phyloP scores from a whole-genome alignment of 177 flowering plant species.

The Telopea speciosissima region DNA sequence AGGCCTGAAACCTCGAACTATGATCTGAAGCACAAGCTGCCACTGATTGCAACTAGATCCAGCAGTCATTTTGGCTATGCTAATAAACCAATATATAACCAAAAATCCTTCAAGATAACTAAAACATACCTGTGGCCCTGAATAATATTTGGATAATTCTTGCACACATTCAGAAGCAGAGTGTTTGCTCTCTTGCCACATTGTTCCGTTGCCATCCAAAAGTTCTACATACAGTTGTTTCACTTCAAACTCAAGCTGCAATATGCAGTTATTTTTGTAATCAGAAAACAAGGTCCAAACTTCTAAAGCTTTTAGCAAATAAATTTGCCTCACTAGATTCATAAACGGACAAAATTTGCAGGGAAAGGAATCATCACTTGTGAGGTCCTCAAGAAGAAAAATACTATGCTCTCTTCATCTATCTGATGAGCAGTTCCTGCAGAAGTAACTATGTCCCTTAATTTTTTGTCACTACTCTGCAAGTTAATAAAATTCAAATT shows the following conservation, averaged over 20 bases:
- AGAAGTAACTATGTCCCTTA: slow-evolving; percentile 20
- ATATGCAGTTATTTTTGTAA: not conserved
- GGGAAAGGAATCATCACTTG: slow-evolving; percentile 15
- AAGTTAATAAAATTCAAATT: slow-evolving; percentile 4
- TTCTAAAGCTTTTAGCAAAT: not conserved
- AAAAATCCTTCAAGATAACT: not conserved
- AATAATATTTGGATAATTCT: slow-evolving; percentile 18
- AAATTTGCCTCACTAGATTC: not conserved
- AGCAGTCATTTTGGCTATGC: not conserved
- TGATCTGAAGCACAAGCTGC: not conserved
- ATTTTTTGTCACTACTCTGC: slow-evolving; percentile 19
- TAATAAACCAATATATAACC: not conserved
- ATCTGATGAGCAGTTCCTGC: slow-evolving; percentile 19
- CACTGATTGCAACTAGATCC: not conserved
- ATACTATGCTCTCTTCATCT: slow-evolving; percentile 18
- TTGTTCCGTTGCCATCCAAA: slow-evolving; percentile 17
- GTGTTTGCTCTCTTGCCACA: slow-evolving; percentile 17
- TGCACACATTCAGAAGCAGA: slow-evolving; percentile 13
- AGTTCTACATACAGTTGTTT: slow-evolving; percentile 19
- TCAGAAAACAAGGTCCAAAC: not conserved
- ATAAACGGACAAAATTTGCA: not conserved
- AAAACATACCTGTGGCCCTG: slow-evolving; percentile 12
- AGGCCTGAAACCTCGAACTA: too few relatives aligned
- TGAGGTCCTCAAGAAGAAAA: slow-evolving; percentile 20
- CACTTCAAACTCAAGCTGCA: slow-evolving; percentile 26